Base-by-base conservation (phyloP, 306 rosid genomes). In the Astragalus membranaceus region DNA sequence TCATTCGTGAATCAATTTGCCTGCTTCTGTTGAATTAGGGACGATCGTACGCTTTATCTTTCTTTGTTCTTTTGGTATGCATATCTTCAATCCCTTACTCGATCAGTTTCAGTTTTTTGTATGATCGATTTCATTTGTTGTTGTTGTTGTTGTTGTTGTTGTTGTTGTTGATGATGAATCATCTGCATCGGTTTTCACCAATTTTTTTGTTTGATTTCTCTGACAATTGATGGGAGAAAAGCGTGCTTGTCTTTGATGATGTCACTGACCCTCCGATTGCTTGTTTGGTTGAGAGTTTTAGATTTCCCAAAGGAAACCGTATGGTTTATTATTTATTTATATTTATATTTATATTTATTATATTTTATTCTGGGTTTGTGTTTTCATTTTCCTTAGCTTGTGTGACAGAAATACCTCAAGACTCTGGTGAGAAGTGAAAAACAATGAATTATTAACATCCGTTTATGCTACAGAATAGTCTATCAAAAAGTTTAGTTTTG, bases 151-250 rank as follows among this genome's bases (percentile, higher is more conserved):
- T 43, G 58, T 14, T 16, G 23, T 14, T 48, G 8, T 12, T 71
- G 23, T 76, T 47, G n/a, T 76, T 51, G 56, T 43, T 74, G 78
- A 64, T 75, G 85, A 71, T 77, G 69, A 32, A 68, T 55, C 63
- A 47, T 79, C 60, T 63, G 50, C 50, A 52, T 78, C 82, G 11
- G 9, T 51, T 52, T 60, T 35, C 61, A 26, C 16, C 10, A 29
- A 6, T 44, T 10, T 9, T 37, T 48, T 12, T 2, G 9, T 44
- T 72, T 72, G 48, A 7, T 35, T 44, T 79, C 37, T 7, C 30
- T 44, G 13, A 9, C 13, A 39, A 57, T 50, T 52, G 33, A 33
- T 65, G 17, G 37, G 54, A 53, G 44, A 36, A 57, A 20, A 9
- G 50, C 30, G 15, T 11, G 56, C 12, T 23, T 35, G 39, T 52